Conservation (phyloP, 2,329 filamentous ascomycete genomes). For the Corinectria fuckeliana region DNA sequence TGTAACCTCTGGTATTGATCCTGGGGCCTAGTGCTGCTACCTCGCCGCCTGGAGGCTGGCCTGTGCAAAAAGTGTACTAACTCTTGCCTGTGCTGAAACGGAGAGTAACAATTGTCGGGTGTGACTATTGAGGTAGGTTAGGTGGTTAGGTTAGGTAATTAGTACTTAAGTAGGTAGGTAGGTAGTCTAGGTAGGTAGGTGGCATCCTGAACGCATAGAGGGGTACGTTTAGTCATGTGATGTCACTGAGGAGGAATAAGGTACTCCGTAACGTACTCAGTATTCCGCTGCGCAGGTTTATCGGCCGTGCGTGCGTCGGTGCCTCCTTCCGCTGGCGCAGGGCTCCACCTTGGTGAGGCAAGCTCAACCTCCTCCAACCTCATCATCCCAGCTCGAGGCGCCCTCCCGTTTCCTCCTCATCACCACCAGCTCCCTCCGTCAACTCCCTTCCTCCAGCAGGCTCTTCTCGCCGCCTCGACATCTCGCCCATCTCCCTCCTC, state of each 20-base stretch:
- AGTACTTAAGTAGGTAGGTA: too few relatives aligned
- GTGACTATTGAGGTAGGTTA: too few relatives aligned
- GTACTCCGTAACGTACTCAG: constrained; percentile 15
- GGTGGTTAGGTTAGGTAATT: too few relatives aligned
- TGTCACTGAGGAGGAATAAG: constrained; percentile 38
- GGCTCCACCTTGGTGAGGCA: constrained; percentile 47
- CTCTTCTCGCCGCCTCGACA: constrained; percentile 24
- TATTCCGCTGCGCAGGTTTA: constrained; percentile 21
- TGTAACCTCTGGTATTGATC: background rate
- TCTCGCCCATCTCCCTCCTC: constrained; percentile 27
- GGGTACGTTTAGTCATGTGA: constrained; percentile 46
- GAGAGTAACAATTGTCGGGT: too few relatives aligned
- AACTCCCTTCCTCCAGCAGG: constrained; percentile 13
- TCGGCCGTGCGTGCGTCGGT: constrained; percentile 39
- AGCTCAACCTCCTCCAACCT: constrained; percentile 51
- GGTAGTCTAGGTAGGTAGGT: too few relatives aligned
- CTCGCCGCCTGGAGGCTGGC: background rate
- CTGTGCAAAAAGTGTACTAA: background rate
- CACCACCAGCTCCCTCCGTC: constrained; percentile 34
- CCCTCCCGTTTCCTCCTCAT: constrained; percentile 28
- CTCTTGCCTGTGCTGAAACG: background rate
- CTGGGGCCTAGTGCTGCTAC: background rate
- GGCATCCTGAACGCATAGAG: background rate
- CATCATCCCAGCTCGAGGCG: constrained; percentile 39
- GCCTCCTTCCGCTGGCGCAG: constrained; percentile 37